A percentile compares a stretch with the other conserved stretches of the same genome.
Evolutionary conservation across 2,329 filamentous ascomycete genomes (phyloP).

Genomic region (Fusarium sp.): DNA sequence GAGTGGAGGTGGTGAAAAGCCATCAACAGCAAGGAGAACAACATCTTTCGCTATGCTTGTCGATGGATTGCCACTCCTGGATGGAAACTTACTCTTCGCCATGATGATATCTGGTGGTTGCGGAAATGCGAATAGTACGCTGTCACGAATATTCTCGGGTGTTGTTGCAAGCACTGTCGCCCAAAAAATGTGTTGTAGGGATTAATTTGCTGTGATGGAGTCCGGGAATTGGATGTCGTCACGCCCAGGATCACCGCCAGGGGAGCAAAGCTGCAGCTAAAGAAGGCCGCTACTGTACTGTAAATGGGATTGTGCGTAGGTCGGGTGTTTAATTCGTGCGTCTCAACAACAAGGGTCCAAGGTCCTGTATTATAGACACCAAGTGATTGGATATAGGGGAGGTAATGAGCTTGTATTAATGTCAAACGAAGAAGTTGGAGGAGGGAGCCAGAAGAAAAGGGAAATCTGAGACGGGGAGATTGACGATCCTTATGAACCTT

Average conservation of each 20-base stretch:
- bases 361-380: not conserved
- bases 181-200: constrained; percentile 7
- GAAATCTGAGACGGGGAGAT: constrained; percentile 15
- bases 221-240: constrained; percentile 35
- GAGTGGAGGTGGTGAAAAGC: not conserved
- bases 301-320: constrained; percentile 24
- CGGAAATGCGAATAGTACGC: not conserved
- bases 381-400: not conserved
- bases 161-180: constrained; percentile 10
- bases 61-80: not conserved
- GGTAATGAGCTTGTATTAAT: constrained; percentile 4
- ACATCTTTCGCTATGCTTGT: not conserved
- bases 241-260: constrained; percentile 34
- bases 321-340: not conserved
- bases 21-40: not conserved
- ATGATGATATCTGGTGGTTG: constrained; percentile 21
- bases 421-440: not conserved
- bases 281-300: constrained; percentile 24
- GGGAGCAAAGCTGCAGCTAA: constrained; percentile 30
- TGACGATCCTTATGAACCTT: constrained; percentile 34
- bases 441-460: constrained; percentile 7
- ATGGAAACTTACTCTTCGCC: constrained; percentile 42
- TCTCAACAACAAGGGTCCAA: constrained; percentile 11
- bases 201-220: constrained; percentile 23
- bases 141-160: not conserved